Percentiles rank a stretch among this genome's conserved stretches.
Conservation (phyloP, 2,329 filamentous ascomycete genomes). For the Talaromyces amestolkiae region DNA sequence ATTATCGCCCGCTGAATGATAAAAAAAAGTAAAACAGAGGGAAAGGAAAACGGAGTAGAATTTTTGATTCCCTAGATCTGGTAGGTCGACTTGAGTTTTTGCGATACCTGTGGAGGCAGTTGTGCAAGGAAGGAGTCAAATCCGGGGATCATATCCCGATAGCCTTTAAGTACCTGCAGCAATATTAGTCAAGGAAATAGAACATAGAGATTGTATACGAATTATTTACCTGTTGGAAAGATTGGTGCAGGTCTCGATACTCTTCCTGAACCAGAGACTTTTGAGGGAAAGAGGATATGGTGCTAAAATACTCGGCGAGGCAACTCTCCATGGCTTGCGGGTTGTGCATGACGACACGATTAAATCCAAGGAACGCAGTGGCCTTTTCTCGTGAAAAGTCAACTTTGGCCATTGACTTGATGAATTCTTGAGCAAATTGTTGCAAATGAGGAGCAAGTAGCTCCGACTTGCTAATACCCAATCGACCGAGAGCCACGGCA, state of each 20-base stretch:
- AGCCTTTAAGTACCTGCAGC: slow-evolving; percentile 45
- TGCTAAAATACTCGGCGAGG: slow-evolving; percentile 74
- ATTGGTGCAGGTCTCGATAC: slow-evolving; percentile 59
- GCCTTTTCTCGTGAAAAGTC: slow-evolving; percentile 91
- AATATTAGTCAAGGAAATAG: background rate
- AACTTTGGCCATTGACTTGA: slow-evolving; percentile 77
- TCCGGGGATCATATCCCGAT: slow-evolving; percentile 48
- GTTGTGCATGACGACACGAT: slow-evolving; percentile 77
- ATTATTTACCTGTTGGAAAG: slow-evolving; percentile 70
- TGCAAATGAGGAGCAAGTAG: slow-evolving; percentile 74
- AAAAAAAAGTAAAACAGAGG: background rate
- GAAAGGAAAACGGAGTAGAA: background rate
- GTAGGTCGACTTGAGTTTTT: slow-evolving; percentile 44
- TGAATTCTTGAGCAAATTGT: slow-evolving; percentile 77
- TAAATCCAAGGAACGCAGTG: slow-evolving; percentile 88
- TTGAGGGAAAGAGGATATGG: slow-evolving; percentile 69
- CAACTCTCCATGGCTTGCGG: slow-evolving; percentile 88
- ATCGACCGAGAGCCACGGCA: slow-evolving; percentile 82
- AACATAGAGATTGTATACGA: background rate
- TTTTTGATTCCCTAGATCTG: slow-evolving; percentile 34
- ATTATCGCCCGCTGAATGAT: slow-evolving; percentile 19
- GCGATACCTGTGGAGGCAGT: slow-evolving; percentile 38
- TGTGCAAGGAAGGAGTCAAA: slow-evolving; percentile 47
- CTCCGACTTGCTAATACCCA: slow-evolving; percentile 76
- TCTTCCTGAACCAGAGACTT: slow-evolving; percentile 64